A percentile compares a stretch with the other conserved stretches of the same genome.
These are phyloP conservation scores for Xylaria digitata DNA, from an alignment of 2,329 filamentous ascomycete genomes.

Conservation along the genomic window DNA sequence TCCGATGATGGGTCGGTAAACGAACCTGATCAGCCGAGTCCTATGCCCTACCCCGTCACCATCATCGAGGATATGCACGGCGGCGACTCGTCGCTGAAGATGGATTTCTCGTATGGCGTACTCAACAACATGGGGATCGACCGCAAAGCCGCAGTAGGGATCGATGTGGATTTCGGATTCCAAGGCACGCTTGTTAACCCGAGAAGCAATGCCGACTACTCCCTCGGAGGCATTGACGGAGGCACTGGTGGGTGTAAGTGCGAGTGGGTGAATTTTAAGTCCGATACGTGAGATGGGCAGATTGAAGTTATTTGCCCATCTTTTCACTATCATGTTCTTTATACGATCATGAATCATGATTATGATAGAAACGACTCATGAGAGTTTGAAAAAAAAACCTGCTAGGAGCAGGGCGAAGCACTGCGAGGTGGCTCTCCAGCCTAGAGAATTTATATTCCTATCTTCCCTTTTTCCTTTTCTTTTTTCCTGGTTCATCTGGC, in stretches of 20 bases:
- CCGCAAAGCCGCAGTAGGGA: slow-evolving; percentile 56
- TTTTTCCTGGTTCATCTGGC: not conserved
- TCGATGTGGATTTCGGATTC: slow-evolving; percentile 62
- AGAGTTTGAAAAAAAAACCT: not conserved
- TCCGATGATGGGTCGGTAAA: slow-evolving; percentile 40
- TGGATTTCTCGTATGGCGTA: slow-evolving; percentile 65
- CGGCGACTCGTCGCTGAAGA: slow-evolving; percentile 64
- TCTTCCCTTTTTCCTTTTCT: not conserved
- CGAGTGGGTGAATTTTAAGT: slow-evolving; percentile 67
- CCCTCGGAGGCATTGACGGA: slow-evolving; percentile 70
- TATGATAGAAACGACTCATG: slow-evolving; percentile 5
- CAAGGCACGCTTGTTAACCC: slow-evolving; percentile 67
- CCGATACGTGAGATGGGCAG: not conserved
- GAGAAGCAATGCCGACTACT: slow-evolving; percentile 53
- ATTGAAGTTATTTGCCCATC: not conserved
- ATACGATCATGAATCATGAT: not conserved
- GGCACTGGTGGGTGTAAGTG: slow-evolving; percentile 72
- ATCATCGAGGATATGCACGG: slow-evolving; percentile 72
- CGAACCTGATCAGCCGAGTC: slow-evolving; percentile 60
- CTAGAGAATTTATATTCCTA: not conserved
- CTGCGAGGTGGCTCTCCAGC: not conserved
- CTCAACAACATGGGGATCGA: slow-evolving; percentile 60
- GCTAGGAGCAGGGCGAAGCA: slow-evolving; percentile 9
- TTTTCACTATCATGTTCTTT: slow-evolving; percentile 1
- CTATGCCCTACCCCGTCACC: slow-evolving; percentile 73